phyloP scores from a whole-genome alignment of 768 basidiomycete genomes.

The Suillus spraguei region DNA sequence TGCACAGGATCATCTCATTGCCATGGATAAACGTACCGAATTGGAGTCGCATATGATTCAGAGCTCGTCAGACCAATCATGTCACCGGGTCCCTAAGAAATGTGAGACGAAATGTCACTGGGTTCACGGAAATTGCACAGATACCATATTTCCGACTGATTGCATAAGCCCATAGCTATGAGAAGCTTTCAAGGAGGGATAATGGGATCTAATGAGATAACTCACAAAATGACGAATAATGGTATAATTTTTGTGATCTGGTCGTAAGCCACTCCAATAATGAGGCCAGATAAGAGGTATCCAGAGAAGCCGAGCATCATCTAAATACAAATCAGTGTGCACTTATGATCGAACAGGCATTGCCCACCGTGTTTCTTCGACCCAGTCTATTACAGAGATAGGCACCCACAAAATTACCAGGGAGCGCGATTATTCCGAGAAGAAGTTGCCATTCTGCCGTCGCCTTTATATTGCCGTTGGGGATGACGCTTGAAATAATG shows the following conservation, averaged over 20 bases:
- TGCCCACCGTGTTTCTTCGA: slow-evolving; percentile 55
- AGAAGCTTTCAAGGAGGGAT: slow-evolving; percentile 9
- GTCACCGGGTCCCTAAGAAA: slow-evolving; percentile 63
- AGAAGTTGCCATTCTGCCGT: slow-evolving; percentile 76
- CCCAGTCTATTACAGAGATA: slow-evolving; percentile 55
- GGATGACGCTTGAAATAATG: slow-evolving; percentile 69
- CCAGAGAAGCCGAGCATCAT: slow-evolving; percentile 72
- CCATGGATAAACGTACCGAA: slow-evolving; percentile 43
- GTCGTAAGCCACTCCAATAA: slow-evolving; percentile 62
- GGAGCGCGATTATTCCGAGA: slow-evolving; percentile 60
- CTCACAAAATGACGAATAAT: slow-evolving; percentile 70
- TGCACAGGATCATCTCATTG: background rate
- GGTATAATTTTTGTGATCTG: slow-evolving; percentile 63
- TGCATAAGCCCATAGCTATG: slow-evolving; percentile 72
- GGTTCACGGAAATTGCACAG: slow-evolving; percentile 14
- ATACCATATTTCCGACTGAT: slow-evolving; percentile 66
- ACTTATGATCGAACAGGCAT: background rate
- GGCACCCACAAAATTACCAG: slow-evolving; percentile 58
- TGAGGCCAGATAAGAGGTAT: slow-evolving; percentile 65
- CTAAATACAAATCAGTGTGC: slow-evolving; percentile 31
- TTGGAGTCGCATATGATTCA: slow-evolving; percentile 68
- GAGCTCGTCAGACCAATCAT: slow-evolving; percentile 69
- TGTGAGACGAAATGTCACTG: slow-evolving; percentile 15
- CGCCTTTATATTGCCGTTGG: slow-evolving; percentile 51
- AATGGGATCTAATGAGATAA: slow-evolving; percentile 7